A percentile compares a stretch with the other conserved stretches of the same genome.
Conservation (phyloP, 208 protist genomes). For the Acanthamoeba rhysodes region DNA sequence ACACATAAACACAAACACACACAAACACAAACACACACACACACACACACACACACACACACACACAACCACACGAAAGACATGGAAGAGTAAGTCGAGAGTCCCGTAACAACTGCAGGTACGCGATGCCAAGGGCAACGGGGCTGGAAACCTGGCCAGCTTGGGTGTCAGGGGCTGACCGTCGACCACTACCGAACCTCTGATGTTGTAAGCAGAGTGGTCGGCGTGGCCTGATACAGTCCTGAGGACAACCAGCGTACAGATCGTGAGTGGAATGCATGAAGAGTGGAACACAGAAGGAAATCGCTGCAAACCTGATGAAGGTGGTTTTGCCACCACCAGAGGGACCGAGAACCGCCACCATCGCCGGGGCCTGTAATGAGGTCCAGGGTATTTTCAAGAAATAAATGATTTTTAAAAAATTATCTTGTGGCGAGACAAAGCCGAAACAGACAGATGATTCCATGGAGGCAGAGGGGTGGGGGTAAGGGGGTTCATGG, state of each 20-base stretch:
- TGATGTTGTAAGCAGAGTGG: conserved; percentile 56
- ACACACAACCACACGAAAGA: not conserved
- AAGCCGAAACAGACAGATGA: too few species aligned
- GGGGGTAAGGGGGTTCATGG: not conserved
- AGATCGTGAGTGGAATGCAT: not conserved
- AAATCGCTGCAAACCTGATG: not conserved
- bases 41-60: not conserved
- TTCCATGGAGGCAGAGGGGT: too few species aligned
- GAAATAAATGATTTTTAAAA: not conserved
- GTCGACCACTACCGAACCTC: conserved; percentile 19
- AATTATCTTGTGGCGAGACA: too few species aligned
- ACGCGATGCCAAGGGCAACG: not conserved
- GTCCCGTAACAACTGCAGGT: not conserved
- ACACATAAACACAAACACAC: too few species aligned
- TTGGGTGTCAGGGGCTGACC: conserved; percentile 49
- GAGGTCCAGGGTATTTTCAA: not conserved
- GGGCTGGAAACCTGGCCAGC: not conserved
- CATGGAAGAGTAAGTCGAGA: not conserved
- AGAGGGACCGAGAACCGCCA: conserved; percentile 63
- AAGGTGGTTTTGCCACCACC: conserved; percentile 75
- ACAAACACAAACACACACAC: not conserved
- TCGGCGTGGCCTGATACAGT: conserved; percentile 23
- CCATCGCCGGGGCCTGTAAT: conserved; percentile 49
- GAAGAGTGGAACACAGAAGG: too few species aligned
- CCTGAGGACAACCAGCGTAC: not conserved